A percentile compares a stretch with the other conserved stretches of the same genome.
phyloP scores from a whole-genome alignment of 306 rosid genomes.

The Castanea crenata region DNA sequence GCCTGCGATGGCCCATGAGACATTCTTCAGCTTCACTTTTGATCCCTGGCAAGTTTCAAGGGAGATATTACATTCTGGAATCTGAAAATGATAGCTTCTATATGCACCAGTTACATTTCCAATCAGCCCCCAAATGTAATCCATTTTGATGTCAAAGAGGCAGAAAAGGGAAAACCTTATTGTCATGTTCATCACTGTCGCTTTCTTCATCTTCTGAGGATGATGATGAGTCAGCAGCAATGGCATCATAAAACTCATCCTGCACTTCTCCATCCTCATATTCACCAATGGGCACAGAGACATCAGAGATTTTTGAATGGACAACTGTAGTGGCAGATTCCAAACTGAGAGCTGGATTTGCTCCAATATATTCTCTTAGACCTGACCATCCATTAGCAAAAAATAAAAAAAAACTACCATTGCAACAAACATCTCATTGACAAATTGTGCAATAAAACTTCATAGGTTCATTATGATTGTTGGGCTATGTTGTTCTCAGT shows the following conservation, averaged over 20 bases:
- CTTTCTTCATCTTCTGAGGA: constrained; percentile 39
- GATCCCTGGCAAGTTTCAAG: constrained; percentile 35
- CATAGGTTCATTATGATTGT: background rate
- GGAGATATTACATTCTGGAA: constrained; percentile 23
- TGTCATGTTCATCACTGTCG: constrained; percentile 21
- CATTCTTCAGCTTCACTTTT: constrained; percentile 49
- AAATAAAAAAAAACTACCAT: constrained; percentile 8
- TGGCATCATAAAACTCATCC: constrained; percentile 94
- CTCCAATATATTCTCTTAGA: constrained; percentile 81
- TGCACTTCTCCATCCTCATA: constrained; percentile 49
- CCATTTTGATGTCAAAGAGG: background rate
- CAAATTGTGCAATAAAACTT: background rate
- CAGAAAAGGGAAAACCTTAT: constrained; percentile 30
- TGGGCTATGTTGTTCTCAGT: background rate
- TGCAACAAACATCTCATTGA: background rate
- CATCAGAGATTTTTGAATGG: constrained; percentile 49
- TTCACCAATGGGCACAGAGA: constrained; percentile 47
- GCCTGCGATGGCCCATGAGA: constrained; percentile 45
- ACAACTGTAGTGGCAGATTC: constrained; percentile 40
- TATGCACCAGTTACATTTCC: background rate
- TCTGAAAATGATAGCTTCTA: background rate
- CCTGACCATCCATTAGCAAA: constrained; percentile 53
- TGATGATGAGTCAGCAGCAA: constrained; percentile 62
- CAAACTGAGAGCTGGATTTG: constrained; percentile 59
- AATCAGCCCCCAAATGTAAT: background rate